Evolutionary conservation across 2,329 filamentous ascomycete species (phyloP), one percentile per base, ranked within the genome.

Genomic region (Pseudogymnoascus sp.): DNA sequence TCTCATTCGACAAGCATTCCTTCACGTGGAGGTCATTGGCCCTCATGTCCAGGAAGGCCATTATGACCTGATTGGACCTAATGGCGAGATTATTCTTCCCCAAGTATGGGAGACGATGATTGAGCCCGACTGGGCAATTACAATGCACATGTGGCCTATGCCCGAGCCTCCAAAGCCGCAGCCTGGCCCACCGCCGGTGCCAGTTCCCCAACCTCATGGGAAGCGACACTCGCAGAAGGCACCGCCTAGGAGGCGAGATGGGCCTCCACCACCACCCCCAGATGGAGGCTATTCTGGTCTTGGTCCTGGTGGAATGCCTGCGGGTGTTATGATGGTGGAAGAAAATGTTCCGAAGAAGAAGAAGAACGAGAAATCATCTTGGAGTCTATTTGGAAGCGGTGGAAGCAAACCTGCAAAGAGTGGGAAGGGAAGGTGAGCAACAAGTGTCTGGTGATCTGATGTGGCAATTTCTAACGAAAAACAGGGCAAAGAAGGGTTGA

Each of bases 1-100:
- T 57, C 82, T 95, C 39, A 93, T 95, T 74, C 89, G 89, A 72
- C 90, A 93, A 77, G 90, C 90, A 16, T 95, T 95, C 73, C 74
- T 89, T 19, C 89, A 93, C 69, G 87, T 95, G 61, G 90, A 92
- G 60, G 79, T 87, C 11, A 86, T 93, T 63, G 89, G 89, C 0
- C 87, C 86, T 14, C 88, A 92, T 69, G 90, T 95, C 25, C 85
- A 87, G 68, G 83, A 90, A 65, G 90, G 90, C 0, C 89, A 91
- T 71, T 95, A 92, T 75, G 90, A 95, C 73, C 79, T 95, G 45
- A 83, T 91, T 62, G 90, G 89, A 0, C 90, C 90, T 4, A 85
- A 91, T 70, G 88, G 88, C 43, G 89, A 95, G 73, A 92, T 93
- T 68, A 93, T 95, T 70, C 83, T 95, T 43, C 89, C 90, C 5